Conservation (phyloP, 805 yeast genomes). For the Dipodascopsis tothii region DNA sequence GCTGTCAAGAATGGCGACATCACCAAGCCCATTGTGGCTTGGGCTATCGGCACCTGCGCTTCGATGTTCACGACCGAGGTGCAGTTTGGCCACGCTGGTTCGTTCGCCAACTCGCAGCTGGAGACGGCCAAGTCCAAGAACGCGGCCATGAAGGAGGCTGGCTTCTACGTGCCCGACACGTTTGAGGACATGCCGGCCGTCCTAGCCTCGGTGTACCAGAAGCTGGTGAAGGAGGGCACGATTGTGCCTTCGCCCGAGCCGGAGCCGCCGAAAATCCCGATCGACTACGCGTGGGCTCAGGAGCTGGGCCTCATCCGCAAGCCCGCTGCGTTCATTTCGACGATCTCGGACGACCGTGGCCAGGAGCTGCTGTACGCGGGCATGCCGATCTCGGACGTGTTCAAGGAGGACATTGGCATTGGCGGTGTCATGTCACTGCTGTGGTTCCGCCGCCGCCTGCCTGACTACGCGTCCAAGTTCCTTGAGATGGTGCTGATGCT, state of each 20-base stretch:
- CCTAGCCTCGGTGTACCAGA: constrained; percentile 61
- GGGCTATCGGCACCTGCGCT: constrained; percentile 67
- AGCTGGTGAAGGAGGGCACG: constrained; percentile 41
- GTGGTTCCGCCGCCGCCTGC: constrained; percentile 42
- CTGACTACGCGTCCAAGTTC: constrained; percentile 39
- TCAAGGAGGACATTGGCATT: constrained; percentile 42
- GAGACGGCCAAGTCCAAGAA: constrained; percentile 63
- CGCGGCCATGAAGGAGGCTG: constrained; percentile 81
- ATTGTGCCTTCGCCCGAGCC: constrained; percentile 38
- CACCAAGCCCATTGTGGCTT: constrained; percentile 63
- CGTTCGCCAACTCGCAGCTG: constrained; percentile 61
- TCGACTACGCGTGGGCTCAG: constrained; percentile 44
- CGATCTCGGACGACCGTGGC: constrained; percentile 44
- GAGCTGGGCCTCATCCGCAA: constrained; percentile 42
- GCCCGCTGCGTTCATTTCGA: constrained; percentile 43
- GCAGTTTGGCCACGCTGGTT: constrained; percentile 61
- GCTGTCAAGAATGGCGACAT: constrained; percentile 57
- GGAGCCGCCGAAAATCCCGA: constrained; percentile 42
- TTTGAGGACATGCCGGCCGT: constrained; percentile 42
- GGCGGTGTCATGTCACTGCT: constrained; percentile 43
- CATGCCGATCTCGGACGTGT: constrained; percentile 41
- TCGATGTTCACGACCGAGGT: constrained; percentile 62
- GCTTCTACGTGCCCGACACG: constrained; percentile 83
- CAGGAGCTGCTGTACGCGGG: constrained; percentile 42
- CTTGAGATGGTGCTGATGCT: constrained; percentile 44